These are phyloP conservation scores for Pestalotiopsis sp. DNA, from an alignment of 2,329 filamentous ascomycete species.

Conservation along the genomic window DNA sequence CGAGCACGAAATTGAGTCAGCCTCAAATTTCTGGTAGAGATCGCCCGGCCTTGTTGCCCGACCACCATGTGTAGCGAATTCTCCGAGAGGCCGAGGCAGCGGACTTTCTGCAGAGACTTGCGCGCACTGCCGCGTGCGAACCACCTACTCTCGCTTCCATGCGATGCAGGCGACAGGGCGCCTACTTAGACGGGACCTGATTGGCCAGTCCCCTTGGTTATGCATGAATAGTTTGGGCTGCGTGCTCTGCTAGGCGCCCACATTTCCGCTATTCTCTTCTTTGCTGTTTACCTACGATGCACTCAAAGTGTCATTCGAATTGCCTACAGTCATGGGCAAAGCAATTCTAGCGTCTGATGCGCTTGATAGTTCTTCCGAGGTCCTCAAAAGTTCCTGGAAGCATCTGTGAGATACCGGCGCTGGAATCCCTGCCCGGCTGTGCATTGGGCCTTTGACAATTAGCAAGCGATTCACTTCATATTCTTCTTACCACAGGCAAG, in stretches of 20 bases:
- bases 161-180: too few relatives aligned
- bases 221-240: background rate
- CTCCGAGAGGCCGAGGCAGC: too few relatives aligned
- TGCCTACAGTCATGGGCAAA: background rate
- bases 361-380: background rate
- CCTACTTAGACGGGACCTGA: background rate
- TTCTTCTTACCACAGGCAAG: background rate
- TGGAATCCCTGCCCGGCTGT: background rate
- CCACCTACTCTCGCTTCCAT: too few relatives aligned
- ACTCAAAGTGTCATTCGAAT: too few relatives aligned
- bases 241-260: background rate
- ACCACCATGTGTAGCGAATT: background rate
- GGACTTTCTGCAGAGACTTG: too few relatives aligned
- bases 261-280: background rate
- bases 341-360: background rate
- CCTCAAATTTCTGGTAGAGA: background rate
- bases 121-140: too few relatives aligned
- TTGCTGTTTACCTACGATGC: too few relatives aligned
- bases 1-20: background rate
- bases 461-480: background rate
- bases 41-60: background rate
- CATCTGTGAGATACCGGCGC: background rate
- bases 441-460: too few relatives aligned
- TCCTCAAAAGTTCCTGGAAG: background rate
- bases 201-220: background rate